Evolutionary conservation across 2,329 filamentous ascomycete species (phyloP).

Genomic region (Penicillium sp.): DNA sequence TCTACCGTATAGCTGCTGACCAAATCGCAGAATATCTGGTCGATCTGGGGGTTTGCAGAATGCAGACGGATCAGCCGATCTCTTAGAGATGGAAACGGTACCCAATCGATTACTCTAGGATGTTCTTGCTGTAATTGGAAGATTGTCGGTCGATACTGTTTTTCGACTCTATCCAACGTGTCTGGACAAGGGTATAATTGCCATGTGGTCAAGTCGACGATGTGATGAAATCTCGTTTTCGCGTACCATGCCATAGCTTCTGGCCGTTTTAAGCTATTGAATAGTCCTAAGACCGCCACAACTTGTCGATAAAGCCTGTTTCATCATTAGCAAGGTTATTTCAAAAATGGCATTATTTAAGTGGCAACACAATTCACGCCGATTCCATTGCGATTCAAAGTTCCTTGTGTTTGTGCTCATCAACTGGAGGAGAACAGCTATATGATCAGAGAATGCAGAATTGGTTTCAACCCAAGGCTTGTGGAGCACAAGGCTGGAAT

Average conservation of each 20-base stretch:
- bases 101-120: conserved; percentile 10
- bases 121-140: conserved; percentile 4
- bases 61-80: conserved; percentile 8
- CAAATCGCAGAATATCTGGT: conserved; percentile 8
- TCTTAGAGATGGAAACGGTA: conserved; percentile 5
- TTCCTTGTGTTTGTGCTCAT: conserved; percentile 1
- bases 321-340: too few relatives aligned
- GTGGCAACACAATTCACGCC: neutral
- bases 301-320: conserved; percentile 9
- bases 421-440: neutral
- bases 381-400: neutral
- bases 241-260: conserved; percentile 16
- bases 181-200: conserved; percentile 9
- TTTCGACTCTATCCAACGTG: conserved; percentile 2
- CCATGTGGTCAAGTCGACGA: conserved; percentile 14
- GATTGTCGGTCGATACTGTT: conserved; percentile 3
- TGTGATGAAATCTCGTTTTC: conserved; percentile 16
- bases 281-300: conserved; percentile 9
- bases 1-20: conserved; percentile 12
- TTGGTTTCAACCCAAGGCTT: conserved; percentile 4
- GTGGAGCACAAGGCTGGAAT: neutral
- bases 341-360: neutral
- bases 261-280: conserved; percentile 14
- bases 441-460: conserved; percentile 10
- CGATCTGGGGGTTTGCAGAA: conserved; percentile 7